phyloP scores from a whole-genome alignment of 1,139 yeast genomes.

The Debaryomyces udenii region DNA sequence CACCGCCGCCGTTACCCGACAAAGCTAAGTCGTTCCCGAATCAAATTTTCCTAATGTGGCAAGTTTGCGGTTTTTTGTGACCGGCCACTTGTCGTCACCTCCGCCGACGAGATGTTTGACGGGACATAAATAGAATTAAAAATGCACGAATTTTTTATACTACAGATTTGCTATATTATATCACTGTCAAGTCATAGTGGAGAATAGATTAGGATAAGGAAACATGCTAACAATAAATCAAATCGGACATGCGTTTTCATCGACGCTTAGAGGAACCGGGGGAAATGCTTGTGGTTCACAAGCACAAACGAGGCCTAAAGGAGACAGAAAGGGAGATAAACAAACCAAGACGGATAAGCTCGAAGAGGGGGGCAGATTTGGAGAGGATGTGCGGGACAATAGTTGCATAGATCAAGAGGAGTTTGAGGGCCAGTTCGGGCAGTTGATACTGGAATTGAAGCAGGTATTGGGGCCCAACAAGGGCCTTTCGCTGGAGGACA shows the following conservation, averaged over 20 bases:
- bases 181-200: background rate
- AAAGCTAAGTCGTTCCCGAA: too few species aligned
- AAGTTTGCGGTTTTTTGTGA: too few species aligned
- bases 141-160: background rate
- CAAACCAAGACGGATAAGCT: slow-evolving; percentile 3
- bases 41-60: too few species aligned
- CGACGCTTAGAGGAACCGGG: background rate
- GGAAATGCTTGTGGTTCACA: slow-evolving; percentile 3
- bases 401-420: slow-evolving; percentile 10
- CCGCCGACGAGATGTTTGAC: too few species aligned
- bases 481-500: slow-evolving; percentile 51
- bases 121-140: too few species aligned
- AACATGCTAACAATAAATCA: background rate
- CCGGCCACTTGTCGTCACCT: too few species aligned
- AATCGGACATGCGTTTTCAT: background rate
- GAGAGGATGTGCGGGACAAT: background rate
- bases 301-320: background rate
- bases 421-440: slow-evolving; percentile 29
- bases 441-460: slow-evolving; percentile 34
- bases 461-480: slow-evolving; percentile 36
- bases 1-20: too few species aligned
- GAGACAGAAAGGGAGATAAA: background rate
- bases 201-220: background rate
- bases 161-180: background rate
- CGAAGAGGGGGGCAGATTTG: background rate